A percentile compares a stretch with the other conserved stretches of the same genome.
Conservation (phyloP, 345 rosid genomes). For the Camelina hispida region DNA sequence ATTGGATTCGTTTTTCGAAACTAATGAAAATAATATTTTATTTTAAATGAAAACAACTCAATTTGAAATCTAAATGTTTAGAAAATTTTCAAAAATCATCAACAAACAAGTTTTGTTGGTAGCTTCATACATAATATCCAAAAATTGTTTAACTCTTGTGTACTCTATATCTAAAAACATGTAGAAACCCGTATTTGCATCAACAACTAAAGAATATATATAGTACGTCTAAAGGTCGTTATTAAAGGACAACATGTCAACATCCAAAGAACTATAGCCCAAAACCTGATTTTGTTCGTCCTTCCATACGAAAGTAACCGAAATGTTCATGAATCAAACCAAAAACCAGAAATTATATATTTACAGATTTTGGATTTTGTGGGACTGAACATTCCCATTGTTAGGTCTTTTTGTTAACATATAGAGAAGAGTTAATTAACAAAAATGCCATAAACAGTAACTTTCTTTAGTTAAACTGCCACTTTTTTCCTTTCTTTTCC, state of each 20-base stretch:
- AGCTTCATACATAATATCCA: background rate
- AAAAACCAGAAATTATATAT: background rate
- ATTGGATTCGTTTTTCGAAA: background rate
- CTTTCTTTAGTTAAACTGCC: too few species aligned
- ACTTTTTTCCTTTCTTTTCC: too few species aligned
- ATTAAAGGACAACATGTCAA: background rate
- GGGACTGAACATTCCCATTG: background rate
- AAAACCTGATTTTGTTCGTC: background rate
- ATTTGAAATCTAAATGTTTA: background rate
- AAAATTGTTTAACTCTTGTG: background rate
- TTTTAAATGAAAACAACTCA: background rate
- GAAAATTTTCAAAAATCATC: background rate
- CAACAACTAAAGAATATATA: too few species aligned
- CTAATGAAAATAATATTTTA: too few species aligned
- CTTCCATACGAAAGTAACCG: background rate
- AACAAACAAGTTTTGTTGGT: background rate
- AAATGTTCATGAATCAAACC: background rate
- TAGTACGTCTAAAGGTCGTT: background rate
- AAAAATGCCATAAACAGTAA: too few species aligned
- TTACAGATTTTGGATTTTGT: background rate
- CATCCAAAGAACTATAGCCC: background rate
- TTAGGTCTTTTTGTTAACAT: background rate
- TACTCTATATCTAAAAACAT: too few species aligned
- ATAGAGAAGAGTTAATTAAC: too few species aligned
- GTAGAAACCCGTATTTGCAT: background rate